phyloP scores from a whole-genome alignment of 179 eudicot genomes.

The Gypsophila paniculata region DNA sequence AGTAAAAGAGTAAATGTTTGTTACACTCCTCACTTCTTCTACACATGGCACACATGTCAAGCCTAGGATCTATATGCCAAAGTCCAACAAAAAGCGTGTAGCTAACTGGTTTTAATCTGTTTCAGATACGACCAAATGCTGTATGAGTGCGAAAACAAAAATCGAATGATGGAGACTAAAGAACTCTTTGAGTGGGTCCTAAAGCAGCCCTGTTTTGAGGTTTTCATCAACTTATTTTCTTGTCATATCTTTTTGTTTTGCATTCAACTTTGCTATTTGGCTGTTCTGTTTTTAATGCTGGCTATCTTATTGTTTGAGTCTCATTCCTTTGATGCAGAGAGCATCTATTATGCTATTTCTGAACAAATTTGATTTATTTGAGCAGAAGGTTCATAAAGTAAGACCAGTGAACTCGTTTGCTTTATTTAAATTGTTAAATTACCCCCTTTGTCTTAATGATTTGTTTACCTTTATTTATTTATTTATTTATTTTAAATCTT shows the following conservation, averaged over 20 bases:
- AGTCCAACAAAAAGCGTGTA: too few relatives aligned
- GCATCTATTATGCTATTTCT: conserved; percentile 93
- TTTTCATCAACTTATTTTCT: conserved; percentile 24
- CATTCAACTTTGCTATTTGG: conserved; percentile 3
- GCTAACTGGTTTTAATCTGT: conserved; percentile 6
- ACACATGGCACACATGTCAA: too few relatives aligned
- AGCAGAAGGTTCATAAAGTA: conserved; percentile 84
- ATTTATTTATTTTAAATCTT: too few relatives aligned
- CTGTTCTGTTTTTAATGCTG: not conserved
- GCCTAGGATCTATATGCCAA: too few relatives aligned
- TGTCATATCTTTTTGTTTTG: not conserved
- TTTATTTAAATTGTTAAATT: conserved; percentile 17
- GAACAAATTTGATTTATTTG: conserved; percentile 92
- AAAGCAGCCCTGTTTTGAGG: conserved; percentile 94
- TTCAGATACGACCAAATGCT: conserved; percentile 88
- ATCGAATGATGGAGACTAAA: conserved; percentile 85
- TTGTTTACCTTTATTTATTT: too few relatives aligned
- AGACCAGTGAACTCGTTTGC: conserved; percentile 27
- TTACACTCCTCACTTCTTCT: not conserved
- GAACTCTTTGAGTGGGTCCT: conserved; percentile 97
- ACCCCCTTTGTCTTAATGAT: too few relatives aligned
- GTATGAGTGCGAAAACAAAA: conserved; percentile 80
- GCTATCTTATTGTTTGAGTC: conserved; percentile 19
- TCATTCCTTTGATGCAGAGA: conserved; percentile 59
- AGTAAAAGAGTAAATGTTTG: not conserved